Evolutionary conservation across 1,284 basidiomycete species (phyloP), one percentile per base, ranked within the genome.

Genomic region (Melampsora medusae): DNA sequence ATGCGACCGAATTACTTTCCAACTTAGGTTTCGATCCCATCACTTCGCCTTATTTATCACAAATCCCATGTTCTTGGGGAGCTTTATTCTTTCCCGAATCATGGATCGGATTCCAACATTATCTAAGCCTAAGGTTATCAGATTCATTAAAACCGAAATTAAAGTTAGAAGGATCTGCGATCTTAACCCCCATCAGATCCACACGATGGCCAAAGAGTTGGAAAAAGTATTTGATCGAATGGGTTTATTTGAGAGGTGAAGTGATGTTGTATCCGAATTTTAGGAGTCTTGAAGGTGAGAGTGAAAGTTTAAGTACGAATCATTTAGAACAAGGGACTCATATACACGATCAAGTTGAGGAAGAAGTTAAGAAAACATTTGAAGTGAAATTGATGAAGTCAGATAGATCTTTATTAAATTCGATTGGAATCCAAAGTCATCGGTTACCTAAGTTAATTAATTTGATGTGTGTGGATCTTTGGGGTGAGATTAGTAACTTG

Each of bases 31-130:
- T 88, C 17, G 67, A 82, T 0, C 79, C 87, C 66, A 83, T 86
- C 0, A 83, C 85, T 4, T 89, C 88, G 0, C 91, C 92, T 0
- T 93, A 92, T 81, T 86, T 92, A 48, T 92, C 91, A 0, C 90
- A 90, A 78, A 88, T 92, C 16, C 92, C 91, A 0, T 93, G 92
- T 82, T 91, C 90, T 82, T 93, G 91, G 92, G 92, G 91, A n/a
- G 92, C 91, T 1, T 85, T 91, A 60, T 93, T 92, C 84, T 93
- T 93, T 81, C 91, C 92, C 2, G 87, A 91, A 79, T 89, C 90
- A 79, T 93, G 91, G 91, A 86, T 87, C 78, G 90, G 91, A 81
- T 93, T 93, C 81, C 91, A 93, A 82, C 83, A 85, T 64, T 93
- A 91, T 80, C 87, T 93, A 73, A 80, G 87, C 48, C 81, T 87